These are phyloP conservation scores for Geotrichum ghanense DNA, from an alignment of 805 yeast genomes.

Conservation along the genomic window DNA sequence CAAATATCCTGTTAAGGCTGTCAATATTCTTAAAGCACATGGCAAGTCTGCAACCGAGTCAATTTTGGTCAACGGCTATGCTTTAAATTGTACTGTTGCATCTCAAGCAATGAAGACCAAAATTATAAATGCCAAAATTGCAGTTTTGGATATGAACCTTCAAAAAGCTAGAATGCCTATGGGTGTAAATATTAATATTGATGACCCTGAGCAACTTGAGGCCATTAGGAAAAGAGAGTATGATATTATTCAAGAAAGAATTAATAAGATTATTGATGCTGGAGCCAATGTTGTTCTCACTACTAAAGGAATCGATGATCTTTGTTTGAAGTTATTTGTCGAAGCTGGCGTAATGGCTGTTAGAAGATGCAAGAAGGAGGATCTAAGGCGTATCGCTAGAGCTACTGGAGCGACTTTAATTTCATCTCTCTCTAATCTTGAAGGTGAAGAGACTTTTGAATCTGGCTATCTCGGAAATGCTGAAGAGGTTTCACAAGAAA, in stretches of 20 bases:
- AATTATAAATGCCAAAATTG: conserved; percentile 62
- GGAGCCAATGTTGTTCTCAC: conserved; percentile 92
- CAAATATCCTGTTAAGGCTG: conserved; percentile 94
- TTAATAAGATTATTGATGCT: conserved; percentile 65
- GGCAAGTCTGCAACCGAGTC: conserved; percentile 90
- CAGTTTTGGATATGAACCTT: conserved; percentile 80
- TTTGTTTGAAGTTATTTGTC: conserved; percentile 81
- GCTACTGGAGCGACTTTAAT: conserved; percentile 96
- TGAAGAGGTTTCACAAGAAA: conserved; percentile 80
- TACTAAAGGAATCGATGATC: conserved; percentile 90
- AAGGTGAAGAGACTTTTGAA: conserved; percentile 92
- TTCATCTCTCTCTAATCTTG: conserved; percentile 79
- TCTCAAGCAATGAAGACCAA: conserved; percentile 89
- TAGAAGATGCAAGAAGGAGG: conserved; percentile 94
- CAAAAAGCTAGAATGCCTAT: conserved; percentile 96
- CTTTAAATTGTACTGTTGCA: conserved; percentile 92
- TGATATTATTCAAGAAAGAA: conserved; percentile 74
- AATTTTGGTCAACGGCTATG: conserved; percentile 82
- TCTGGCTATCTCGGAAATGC: conserved; percentile 77
- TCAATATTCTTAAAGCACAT: conserved; percentile 89
- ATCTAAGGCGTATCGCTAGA: conserved; percentile 88
- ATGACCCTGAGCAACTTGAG: conserved; percentile 95
- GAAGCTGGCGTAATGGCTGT: conserved; percentile 92
- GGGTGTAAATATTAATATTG: conserved; percentile 95
- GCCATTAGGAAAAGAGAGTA: conserved; percentile 81